phyloP scores from a whole-genome alignment of 2,329 filamentous ascomycete genomes.

The Fusarium nanum region DNA sequence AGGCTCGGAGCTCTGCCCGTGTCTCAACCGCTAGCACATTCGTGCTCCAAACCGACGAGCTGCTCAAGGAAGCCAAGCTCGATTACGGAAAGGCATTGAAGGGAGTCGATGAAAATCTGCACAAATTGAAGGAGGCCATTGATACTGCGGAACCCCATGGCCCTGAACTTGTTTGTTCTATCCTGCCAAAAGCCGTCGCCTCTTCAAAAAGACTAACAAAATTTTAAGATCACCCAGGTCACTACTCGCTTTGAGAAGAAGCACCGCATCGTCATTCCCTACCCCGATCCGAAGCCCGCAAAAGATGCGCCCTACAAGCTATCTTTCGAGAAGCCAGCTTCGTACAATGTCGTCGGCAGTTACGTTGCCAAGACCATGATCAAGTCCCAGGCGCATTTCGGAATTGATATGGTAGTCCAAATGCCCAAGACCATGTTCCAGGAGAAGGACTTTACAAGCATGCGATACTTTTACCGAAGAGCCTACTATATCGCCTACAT shows the following conservation, averaged over 20 bases:
- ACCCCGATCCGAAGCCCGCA: conserved; percentile 81
- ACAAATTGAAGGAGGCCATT: conserved; percentile 64
- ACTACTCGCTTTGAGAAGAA: conserved; percentile 73
- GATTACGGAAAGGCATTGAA: conserved; percentile 63
- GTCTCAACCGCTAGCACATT: conserved; percentile 65
- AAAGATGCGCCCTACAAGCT: conserved; percentile 85
- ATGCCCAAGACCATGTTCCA: conserved; percentile 87
- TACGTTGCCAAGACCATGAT: conserved; percentile 81
- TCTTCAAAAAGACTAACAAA: conserved; percentile 24
- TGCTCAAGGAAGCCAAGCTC: conserved; percentile 65
- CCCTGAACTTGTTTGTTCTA: conserved; percentile 60
- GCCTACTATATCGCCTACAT: conserved; percentile 91
- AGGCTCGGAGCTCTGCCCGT: conserved; percentile 54
- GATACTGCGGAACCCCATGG: conserved; percentile 64
- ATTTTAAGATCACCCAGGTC: conserved; percentile 74
- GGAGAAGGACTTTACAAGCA: conserved; percentile 92
- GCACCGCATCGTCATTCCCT: conserved; percentile 80
- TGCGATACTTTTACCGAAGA: conserved; percentile 94
- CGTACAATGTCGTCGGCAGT: conserved; percentile 90
- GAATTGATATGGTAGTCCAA: conserved; percentile 85
- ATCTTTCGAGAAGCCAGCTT: conserved; percentile 77
- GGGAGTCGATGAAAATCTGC: conserved; percentile 62
- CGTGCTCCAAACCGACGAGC: conserved; percentile 69
- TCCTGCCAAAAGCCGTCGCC: not conserved
- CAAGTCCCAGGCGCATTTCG: conserved; percentile 68